phyloP scores from a whole-genome alignment of 345 rosid species.

The Combretum micranthum region DNA sequence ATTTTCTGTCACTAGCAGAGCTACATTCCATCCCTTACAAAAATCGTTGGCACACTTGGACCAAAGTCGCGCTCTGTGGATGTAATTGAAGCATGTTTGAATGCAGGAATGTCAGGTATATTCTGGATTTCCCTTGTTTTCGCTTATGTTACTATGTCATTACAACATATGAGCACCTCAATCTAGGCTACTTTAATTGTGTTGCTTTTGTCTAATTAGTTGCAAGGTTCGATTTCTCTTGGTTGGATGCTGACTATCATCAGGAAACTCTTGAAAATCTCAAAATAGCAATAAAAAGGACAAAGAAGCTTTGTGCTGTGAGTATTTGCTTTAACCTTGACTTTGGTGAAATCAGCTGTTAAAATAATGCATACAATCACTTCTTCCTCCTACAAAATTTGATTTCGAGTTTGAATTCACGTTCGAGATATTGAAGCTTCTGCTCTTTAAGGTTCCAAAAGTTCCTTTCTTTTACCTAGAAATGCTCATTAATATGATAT shows the following conservation, averaged over 20 bases:
- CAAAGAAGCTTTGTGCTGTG: slow-evolving; percentile 33
- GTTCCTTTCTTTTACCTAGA: no score
- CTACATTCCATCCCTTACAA: slow-evolving; percentile 24
- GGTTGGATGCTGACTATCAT: slow-evolving; percentile 32
- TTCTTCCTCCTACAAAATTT: not conserved
- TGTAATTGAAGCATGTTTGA: slow-evolving; percentile 25
- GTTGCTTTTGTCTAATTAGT: slow-evolving; percentile 8
- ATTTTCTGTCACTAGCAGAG: slow-evolving; percentile 9
- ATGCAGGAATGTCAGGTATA: slow-evolving; percentile 31
- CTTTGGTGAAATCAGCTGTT: not conserved
- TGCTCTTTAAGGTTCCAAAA: no score
- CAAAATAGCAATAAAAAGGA: slow-evolving; percentile 20
- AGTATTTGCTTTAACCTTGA: slow-evolving; percentile 3
- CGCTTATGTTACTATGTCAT: no score
- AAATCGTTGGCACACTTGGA: slow-evolving; percentile 33
- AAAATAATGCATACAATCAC: not conserved
- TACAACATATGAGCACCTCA: no score
- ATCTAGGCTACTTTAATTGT: no score
- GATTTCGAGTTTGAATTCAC: no score
- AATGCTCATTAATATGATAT: no score
- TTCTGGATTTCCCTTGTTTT: not conserved
- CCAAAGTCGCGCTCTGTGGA: slow-evolving; percentile 27
- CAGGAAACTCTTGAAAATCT: slow-evolving; percentile 35
- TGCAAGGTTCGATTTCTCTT: slow-evolving; percentile 32
- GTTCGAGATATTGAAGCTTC: no score